Percentiles rank a stretch among this genome's conserved stretches.
Conservation (phyloP, 2,329 filamentous ascomycete genomes). For the Teratosphaeriaceae sp. region DNA sequence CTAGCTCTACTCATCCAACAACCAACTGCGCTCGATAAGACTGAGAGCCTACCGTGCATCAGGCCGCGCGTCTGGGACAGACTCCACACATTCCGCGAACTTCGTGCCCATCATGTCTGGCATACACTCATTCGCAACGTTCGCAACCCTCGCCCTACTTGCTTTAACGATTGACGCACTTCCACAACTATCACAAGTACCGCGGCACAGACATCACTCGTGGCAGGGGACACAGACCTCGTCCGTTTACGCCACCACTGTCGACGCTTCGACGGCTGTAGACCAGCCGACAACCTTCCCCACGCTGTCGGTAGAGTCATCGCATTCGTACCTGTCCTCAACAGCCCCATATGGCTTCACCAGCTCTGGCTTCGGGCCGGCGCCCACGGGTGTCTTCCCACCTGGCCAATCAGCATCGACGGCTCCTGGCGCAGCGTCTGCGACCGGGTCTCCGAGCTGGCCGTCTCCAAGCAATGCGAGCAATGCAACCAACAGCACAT, state of each 20-base stretch:
- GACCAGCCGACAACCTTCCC: background rate
- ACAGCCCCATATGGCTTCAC: constrained; percentile 1
- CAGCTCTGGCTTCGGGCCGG: background rate
- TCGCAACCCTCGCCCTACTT: background rate
- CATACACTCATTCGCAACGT: constrained; percentile 1
- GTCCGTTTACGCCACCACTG: background rate
- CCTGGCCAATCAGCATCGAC: background rate
- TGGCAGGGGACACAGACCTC: background rate
- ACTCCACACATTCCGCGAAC: background rate
- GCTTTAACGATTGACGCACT: background rate
- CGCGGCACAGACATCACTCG: background rate
- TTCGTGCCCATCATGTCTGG: background rate
- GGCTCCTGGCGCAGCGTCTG: background rate
- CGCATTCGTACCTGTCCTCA: background rate
- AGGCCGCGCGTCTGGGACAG: background rate
- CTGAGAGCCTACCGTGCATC: background rate
- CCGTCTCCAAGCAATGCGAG: background rate
- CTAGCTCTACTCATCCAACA: background rate
- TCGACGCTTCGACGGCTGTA: background rate
- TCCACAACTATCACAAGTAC: background rate
- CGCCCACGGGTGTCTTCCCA: background rate
- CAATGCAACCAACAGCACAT: background rate
- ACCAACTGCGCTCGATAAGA: background rate
- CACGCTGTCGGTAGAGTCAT: background rate
- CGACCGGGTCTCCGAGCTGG: background rate